These are phyloP conservation scores for Fusarium solani-melongenae DNA, from an alignment of 2,329 filamentous ascomycete genomes.

Conservation along the genomic window DNA sequence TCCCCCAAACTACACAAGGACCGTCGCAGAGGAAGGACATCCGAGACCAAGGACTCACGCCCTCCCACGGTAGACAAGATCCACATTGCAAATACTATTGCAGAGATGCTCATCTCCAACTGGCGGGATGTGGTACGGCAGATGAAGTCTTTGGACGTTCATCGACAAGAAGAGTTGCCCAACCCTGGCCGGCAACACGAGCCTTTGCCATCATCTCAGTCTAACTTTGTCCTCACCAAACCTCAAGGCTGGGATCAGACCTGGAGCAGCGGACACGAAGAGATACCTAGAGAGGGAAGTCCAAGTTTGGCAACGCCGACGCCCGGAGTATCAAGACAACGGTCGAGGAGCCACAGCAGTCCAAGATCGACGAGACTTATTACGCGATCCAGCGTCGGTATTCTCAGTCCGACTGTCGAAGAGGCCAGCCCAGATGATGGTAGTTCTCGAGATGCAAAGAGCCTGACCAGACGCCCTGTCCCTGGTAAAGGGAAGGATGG, in stretches of 20 bases:
- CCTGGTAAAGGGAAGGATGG: background rate
- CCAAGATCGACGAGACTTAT: slow-evolving; percentile 35
- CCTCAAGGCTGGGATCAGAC: slow-evolving; percentile 49
- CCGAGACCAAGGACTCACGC: slow-evolving; percentile 10
- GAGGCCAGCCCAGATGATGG: slow-evolving; percentile 41
- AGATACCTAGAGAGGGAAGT: slow-evolving; percentile 41
- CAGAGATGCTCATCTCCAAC: slow-evolving; percentile 73
- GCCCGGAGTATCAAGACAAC: slow-evolving; percentile 33
- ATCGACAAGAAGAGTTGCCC: slow-evolving; percentile 37
- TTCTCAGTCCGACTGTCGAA: slow-evolving; percentile 48
- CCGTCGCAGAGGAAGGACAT: slow-evolving; percentile 33
- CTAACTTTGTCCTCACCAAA: slow-evolving; percentile 54
- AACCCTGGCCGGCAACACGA: slow-evolving; percentile 22
- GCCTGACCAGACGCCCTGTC: background rate
- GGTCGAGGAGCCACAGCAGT: slow-evolving; percentile 35
- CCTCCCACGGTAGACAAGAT: slow-evolving; percentile 64
- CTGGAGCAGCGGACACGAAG: slow-evolving; percentile 34
- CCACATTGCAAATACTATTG: slow-evolving; percentile 66
- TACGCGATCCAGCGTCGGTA: slow-evolving; percentile 36
- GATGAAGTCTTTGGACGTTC: slow-evolving; percentile 60
- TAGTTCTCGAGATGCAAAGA: background rate
- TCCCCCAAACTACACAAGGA: slow-evolving; percentile 53
- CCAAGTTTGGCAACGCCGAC: slow-evolving; percentile 53
- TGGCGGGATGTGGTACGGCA: slow-evolving; percentile 74
- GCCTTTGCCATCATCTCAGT: slow-evolving; percentile 52